Percentiles rank a stretch among this genome's conserved stretches.
These are phyloP conservation scores for Pyrenochaeta sp. DNA, from an alignment of 2,329 filamentous ascomycete species.

Conservation along the genomic window DNA sequence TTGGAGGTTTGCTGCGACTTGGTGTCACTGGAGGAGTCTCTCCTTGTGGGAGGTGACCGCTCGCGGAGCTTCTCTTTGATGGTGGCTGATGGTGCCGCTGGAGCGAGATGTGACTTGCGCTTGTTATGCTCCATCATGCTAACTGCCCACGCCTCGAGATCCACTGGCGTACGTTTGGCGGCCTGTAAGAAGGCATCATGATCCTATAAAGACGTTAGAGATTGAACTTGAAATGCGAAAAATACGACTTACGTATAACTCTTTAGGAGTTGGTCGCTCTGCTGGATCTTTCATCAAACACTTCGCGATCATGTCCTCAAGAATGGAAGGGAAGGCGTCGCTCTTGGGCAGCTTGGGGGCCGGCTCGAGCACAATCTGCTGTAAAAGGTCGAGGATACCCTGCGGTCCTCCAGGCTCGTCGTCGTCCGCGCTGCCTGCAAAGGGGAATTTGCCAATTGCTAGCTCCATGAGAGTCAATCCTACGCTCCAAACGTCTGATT, in stretches of 20 bases:
- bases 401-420: conserved; percentile 76
- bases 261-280: conserved; percentile 87
- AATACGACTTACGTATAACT: conserved; percentile 89
- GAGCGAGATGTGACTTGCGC: conserved; percentile 90
- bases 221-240: no score
- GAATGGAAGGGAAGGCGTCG: conserved; percentile 91
- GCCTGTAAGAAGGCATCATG: conserved; percentile 94
- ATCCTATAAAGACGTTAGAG: conserved; percentile 69
- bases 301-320: conserved; percentile 97
- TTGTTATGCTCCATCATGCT: conserved; percentile 94
- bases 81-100: conserved; percentile 74
- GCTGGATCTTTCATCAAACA: conserved; percentile 91
- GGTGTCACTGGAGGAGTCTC: conserved; percentile 30
- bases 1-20: conserved; percentile 35
- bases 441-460: conserved; percentile 96
- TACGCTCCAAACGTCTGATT: conserved; percentile 99
- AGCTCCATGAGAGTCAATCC: conserved; percentile 95
- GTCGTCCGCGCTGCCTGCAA: conserved; percentile 81
- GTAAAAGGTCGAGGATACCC: conserved; percentile 92
- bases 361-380: conserved; percentile 97
- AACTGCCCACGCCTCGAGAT: conserved; percentile 91
- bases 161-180: conserved; percentile 93
- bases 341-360: conserved; percentile 94
- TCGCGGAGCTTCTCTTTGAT: conserved; percentile 50
- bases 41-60: conserved; percentile 36